Evolutionary conservation across 495 filamentous ascomycete species (phyloP), one percentile per base, ranked within the genome.

Genomic region (Paragyromitra xinjiangensis): DNA sequence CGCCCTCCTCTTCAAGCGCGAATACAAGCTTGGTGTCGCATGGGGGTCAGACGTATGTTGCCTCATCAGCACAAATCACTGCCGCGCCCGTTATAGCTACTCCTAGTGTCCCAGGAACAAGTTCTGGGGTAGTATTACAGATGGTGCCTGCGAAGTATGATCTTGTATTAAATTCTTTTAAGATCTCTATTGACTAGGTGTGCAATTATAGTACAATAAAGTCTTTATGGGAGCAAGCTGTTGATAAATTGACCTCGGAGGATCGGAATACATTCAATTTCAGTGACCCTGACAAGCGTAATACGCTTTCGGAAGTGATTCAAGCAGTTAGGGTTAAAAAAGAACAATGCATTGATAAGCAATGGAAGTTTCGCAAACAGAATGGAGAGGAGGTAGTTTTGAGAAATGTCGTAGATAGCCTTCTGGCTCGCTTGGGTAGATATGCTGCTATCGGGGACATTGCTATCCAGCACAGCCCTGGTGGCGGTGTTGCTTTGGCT

Each of bases 371-470:
- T 29, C 61, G 19, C 12, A 71, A 26, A 39, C 3, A 7, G 2
- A 22, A 63, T 9, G 59, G 59, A 22, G 59, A 63, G 37, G 39
- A 63, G 34, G 34, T 45, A 6, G 2, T 44, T 11, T 63, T 37
- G 45, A 56, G 19, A 56, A 7, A 8, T 22, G 0, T 37, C 11
- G 45, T 56, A 0, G 59, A 72, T 55, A 29, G 19, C 0, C 34
- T 64, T 4, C 22, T 64, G 8, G 1, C 37, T 3, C 85, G 83
- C 82, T 70, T 86, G 3, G 62, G 84, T 11, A 84, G 81, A 16
- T 86, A 86, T 74, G 84, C 83, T 59, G 68, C 74, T 19, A 71
- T 86, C 56, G 86, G 85, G 16, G 83, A 86, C 70, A 70, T 83
- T 11, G 83, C 82, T 1, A 70, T 83, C 12, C 81, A 84, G 65